Base-by-base conservation (phyloP, 257 asterid genomes). In the Jasminum sambac region DNA sequence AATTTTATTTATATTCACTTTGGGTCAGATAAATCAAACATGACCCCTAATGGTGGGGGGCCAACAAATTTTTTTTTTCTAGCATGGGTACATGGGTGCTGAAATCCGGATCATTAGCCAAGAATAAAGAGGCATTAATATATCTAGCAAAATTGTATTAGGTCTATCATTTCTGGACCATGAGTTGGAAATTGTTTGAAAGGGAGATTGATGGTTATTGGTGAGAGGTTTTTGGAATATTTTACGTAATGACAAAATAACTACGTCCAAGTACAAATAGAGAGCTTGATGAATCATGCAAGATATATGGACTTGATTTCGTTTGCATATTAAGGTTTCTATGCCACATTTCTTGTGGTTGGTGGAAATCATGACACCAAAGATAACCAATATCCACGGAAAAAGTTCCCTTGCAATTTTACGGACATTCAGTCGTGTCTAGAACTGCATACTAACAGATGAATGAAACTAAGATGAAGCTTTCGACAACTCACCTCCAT, bases 221-320 rank as follows among this genome's bases (percentile, higher is more conserved):
- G 62, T 55, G 62, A 55, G 11, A 19, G 30, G 21, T 23, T 55
- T 23, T 52, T 55, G 36, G 62, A 14, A 34, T 55, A 21, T 55
- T 8, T 25, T 19, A 55, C 16, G 23, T 16, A 55, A 55, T 55
- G 62, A 55, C 10, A 55, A 19, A 23, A 50, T 8, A 8, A 50
- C 13, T 1, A 50, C 13, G 25, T 50, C 25, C 26, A 50, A 50
- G 59, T 50, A 17, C 24, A 50, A 50, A 50, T 11, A n/a, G 8
- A 30, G 59, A 50, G 59, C 59, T 5, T n/a, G 59, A 50, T 50
- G 12, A 17, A 24, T 25, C 59, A 17, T 50, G 59, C 59, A 50
- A 55, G 62, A 55, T 55, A 55, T 23, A 55, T 55, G 62, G 62
- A 55, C 62, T 55, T 55, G n/a, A 55, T 55, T 55, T 55, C 34